Conservation (phyloP, 352 stramenopile species). For the Pelagophyceae sp. region DNA sequence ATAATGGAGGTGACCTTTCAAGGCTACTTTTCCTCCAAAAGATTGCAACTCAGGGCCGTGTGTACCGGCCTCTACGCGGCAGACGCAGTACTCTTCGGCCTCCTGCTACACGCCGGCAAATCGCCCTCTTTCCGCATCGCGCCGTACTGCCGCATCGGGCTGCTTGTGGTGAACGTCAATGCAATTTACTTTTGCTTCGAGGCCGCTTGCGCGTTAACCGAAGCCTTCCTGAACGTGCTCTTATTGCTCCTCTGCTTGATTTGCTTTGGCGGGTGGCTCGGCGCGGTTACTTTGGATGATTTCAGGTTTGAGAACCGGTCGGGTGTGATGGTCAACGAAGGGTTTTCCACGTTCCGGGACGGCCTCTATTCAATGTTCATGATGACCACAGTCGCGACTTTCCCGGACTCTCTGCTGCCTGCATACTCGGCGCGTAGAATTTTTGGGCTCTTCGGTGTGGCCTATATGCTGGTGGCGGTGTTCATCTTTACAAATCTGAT, state of each 20-base stretch:
- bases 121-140: not conserved
- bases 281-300: slow-evolving; percentile 12
- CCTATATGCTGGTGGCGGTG: slow-evolving; percentile 27
- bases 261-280: slow-evolving; percentile 18
- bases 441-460: slow-evolving; percentile 23
- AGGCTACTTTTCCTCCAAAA: too few relatives aligned
- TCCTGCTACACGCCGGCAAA: not conserved
- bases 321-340: slow-evolving; percentile 18
- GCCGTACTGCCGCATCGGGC: not conserved
- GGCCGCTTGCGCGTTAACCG: not conserved
- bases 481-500: slow-evolving; percentile 33
- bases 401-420: slow-evolving; percentile 25
- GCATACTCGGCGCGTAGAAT: slow-evolving; percentile 16
- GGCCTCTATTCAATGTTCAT: slow-evolving; percentile 21
- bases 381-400: slow-evolving; percentile 23
- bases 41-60: not conserved
- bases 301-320: not conserved
- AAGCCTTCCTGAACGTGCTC: slow-evolving; percentile 20
- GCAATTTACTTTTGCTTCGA: not conserved
- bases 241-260: not conserved
- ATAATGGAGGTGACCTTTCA: not conserved
- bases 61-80: not conserved
- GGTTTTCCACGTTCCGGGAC: slow-evolving; percentile 9
- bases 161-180: not conserved
- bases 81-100: not conserved